Evolutionary conservation across 2,329 filamentous ascomycete genomes (phyloP).

Genomic region (Aspergillus fischeri): DNA sequence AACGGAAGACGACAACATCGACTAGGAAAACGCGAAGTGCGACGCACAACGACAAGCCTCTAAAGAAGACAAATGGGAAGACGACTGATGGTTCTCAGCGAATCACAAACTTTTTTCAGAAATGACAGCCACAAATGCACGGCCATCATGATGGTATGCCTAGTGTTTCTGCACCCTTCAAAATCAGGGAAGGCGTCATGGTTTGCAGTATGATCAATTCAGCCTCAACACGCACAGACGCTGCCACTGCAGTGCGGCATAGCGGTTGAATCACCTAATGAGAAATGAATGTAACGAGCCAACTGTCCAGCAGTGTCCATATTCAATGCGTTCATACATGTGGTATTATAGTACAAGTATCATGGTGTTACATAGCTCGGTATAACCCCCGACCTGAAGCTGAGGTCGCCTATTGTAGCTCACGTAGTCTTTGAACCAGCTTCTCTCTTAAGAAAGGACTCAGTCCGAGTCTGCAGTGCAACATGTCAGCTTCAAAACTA

Average conservation of each 20-base stretch:
- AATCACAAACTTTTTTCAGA: constrained; percentile 48
- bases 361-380: constrained; percentile 1
- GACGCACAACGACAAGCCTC: constrained; percentile 50
- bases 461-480: constrained; percentile 39
- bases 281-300: background rate
- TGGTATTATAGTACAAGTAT: constrained; percentile 11
- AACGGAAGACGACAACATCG: constrained; percentile 21
- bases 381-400: constrained; percentile 8
- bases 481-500: constrained; percentile 17
- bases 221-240: background rate
- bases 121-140: constrained; percentile 17
- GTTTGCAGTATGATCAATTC: background rate
- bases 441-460: constrained; percentile 49
- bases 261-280: background rate
- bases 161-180: background rate
- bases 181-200: background rate
- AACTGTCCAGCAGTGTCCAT: constrained; percentile 17
- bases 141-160: background rate
- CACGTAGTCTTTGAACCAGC: constrained; percentile 45
- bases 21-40: constrained; percentile 52
- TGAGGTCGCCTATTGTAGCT: constrained; percentile 12
- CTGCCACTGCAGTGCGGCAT: background rate
- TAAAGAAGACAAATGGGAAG: constrained; percentile 40
- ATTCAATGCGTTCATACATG: background rate
- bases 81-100: constrained; percentile 50